Percentiles rank a stretch among this genome's conserved stretches.
phyloP scores from a whole-genome alignment of 2,329 filamentous ascomycete species.

The Didymella segeticola region DNA sequence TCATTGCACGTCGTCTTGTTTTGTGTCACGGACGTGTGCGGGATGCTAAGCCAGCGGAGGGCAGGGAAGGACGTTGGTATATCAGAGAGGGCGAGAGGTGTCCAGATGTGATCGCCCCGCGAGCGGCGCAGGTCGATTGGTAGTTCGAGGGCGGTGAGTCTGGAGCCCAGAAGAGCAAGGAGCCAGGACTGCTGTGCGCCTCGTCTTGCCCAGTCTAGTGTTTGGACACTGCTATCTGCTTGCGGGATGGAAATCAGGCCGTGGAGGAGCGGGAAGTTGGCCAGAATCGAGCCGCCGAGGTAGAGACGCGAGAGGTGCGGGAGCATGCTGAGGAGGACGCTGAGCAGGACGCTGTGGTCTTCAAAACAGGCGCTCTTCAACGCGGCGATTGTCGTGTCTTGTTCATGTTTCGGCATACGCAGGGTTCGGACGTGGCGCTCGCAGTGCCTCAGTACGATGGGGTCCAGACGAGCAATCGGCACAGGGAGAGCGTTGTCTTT shows the following conservation, averaged over 20 bases:
- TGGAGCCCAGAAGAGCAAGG: background rate
- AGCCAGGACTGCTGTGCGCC: background rate
- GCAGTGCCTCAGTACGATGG: background rate
- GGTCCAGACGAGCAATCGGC: background rate
- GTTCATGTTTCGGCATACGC: background rate
- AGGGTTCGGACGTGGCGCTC: background rate
- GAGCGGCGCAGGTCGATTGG: background rate
- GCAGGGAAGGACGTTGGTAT: background rate
- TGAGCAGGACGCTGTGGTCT: background rate
- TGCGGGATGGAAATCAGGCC: background rate
- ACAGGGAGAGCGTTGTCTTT: background rate
- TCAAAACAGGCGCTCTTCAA: background rate
- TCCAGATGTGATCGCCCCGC: background rate
- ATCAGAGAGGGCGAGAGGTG: background rate
- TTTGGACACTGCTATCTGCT: background rate
- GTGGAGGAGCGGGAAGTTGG: conserved; percentile 1
- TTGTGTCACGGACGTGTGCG: background rate
- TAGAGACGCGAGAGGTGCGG: background rate
- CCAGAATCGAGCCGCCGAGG: conserved; percentile 1
- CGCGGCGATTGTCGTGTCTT: background rate
- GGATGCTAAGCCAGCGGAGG: conserved; percentile 1
- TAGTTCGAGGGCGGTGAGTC: background rate
- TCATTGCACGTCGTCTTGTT: background rate
- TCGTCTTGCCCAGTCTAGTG: background rate
- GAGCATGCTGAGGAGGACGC: conserved; percentile 1